Conservation (phyloP, 2,329 filamentous ascomycete species). For the Ilyonectria sp. region DNA sequence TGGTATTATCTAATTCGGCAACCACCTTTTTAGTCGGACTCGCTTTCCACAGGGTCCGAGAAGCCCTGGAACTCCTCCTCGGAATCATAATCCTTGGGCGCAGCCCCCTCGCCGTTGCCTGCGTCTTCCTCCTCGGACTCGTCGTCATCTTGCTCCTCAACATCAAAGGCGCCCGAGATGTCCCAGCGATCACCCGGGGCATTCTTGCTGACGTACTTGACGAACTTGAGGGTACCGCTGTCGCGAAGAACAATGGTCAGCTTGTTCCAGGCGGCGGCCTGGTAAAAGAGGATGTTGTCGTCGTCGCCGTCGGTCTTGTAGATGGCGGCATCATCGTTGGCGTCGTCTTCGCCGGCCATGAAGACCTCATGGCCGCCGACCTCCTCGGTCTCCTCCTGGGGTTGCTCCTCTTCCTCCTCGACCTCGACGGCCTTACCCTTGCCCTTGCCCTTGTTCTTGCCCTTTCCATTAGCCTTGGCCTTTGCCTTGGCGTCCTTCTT, state of each 20-base stretch:
- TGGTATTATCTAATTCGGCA: constrained; percentile 40
- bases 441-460: constrained; percentile 51
- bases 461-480: constrained; percentile 49
- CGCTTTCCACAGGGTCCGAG: constrained; percentile 59
- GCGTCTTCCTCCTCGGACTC: constrained; percentile 54
- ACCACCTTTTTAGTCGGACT: constrained; percentile 51
- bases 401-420: constrained; percentile 41
- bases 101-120: constrained; percentile 51
- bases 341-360: constrained; percentile 89
- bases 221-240: constrained; percentile 88
- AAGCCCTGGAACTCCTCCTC: constrained; percentile 74
- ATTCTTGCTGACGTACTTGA: constrained; percentile 91
- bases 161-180: constrained; percentile 83
- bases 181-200: constrained; percentile 96
- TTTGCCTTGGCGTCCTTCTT: constrained; percentile 51
- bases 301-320: constrained; percentile 88
- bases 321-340: constrained; percentile 83
- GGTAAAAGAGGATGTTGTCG: constrained; percentile 76
- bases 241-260: constrained; percentile 93
- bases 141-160: constrained; percentile 69
- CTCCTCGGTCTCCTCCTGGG: constrained; percentile 62
- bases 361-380: constrained; percentile 90
- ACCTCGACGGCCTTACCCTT: constrained; percentile 39
- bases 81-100: constrained; percentile 54
- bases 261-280: constrained; percentile 85